These are phyloP conservation scores for Orbilia javanica DNA, from an alignment of 2,329 filamentous ascomycete genomes.

Conservation along the genomic window DNA sequence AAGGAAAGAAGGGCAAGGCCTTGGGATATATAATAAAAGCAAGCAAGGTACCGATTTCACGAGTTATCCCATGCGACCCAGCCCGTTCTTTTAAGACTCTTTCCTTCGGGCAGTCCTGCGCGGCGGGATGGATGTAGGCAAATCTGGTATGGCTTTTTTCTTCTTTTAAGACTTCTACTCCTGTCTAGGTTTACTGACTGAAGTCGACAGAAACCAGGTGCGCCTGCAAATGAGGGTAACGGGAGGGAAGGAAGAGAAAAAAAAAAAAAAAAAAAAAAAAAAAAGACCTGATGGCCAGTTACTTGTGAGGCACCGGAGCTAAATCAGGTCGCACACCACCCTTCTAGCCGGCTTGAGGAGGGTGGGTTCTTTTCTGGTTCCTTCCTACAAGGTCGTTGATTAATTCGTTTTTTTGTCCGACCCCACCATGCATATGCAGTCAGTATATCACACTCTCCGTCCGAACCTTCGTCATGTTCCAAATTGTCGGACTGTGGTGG, in stretches of 20 bases:
- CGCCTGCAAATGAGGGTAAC: slow-evolving; percentile 36
- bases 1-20: slow-evolving; percentile 53
- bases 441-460: slow-evolving; percentile 57
- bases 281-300: slow-evolving; percentile 55
- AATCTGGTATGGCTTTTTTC: slow-evolving; percentile 33
- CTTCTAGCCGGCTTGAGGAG: slow-evolving; percentile 35
- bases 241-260: neutral
- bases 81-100: slow-evolving; percentile 41
- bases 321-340: slow-evolving; percentile 59
- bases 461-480: slow-evolving; percentile 56
- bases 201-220: slow-evolving; percentile 54
- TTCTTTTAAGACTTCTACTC: slow-evolving; percentile 13
- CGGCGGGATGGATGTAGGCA: slow-evolving; percentile 16
- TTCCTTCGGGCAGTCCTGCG: slow-evolving; percentile 31
- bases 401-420: slow-evolving; percentile 58
- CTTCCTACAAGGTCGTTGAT: slow-evolving; percentile 51
- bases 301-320: slow-evolving; percentile 55
- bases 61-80: slow-evolving; percentile 56
- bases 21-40: slow-evolving; percentile 58
- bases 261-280: neutral
- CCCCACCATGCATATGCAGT: slow-evolving; percentile 59
- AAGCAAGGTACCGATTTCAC: slow-evolving; percentile 56
- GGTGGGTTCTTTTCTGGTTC: slow-evolving; percentile 56
- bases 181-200: slow-evolving; percentile 26
- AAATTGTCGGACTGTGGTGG: slow-evolving; percentile 45